Conservation (phyloP, 768 basidiomycete species). For the Auriculariales sp. region DNA sequence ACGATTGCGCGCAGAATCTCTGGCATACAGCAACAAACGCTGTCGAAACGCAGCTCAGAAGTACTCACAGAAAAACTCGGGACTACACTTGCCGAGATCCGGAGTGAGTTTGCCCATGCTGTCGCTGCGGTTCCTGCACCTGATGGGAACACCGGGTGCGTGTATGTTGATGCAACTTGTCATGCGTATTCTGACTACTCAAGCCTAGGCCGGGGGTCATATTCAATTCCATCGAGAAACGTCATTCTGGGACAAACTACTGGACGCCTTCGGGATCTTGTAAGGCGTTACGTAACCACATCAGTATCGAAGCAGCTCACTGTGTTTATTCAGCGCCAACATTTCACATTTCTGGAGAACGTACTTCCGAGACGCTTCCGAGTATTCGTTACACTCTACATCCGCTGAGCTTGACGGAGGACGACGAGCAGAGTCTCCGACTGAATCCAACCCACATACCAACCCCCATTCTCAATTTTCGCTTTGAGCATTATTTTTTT, state of each 20-base stretch:
- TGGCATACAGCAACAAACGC: neutral
- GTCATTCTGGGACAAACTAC: too few relatives aligned
- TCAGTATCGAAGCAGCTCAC: too few relatives aligned
- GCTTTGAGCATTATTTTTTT: conserved; percentile 3
- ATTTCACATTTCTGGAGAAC: conserved; percentile 2
- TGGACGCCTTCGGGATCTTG: too few relatives aligned
- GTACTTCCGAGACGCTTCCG: conserved; percentile 2
- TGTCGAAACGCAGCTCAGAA: neutral
- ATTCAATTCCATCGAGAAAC: too few relatives aligned
- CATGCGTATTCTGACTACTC: too few relatives aligned
- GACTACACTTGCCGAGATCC: neutral
- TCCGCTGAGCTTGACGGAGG: conserved; percentile 18
- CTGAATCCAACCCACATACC: conserved; percentile 3
- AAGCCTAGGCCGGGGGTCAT: too few relatives aligned
- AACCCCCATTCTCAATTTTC: neutral
- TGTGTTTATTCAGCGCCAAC: too few relatives aligned
- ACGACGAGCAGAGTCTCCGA: conserved; percentile 19
- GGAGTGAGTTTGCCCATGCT: neutral
- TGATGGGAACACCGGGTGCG: too few relatives aligned
- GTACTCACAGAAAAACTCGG: neutral
- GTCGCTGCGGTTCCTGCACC: too few relatives aligned
- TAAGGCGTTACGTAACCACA: too few relatives aligned
- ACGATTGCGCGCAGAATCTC: neutral
- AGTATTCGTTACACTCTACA: conserved; percentile 18
- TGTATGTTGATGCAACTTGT: too few relatives aligned